These are phyloP conservation scores for Nicotiana noctiflora DNA, from an alignment of 257 asterid species.

Conservation along the genomic window DNA sequence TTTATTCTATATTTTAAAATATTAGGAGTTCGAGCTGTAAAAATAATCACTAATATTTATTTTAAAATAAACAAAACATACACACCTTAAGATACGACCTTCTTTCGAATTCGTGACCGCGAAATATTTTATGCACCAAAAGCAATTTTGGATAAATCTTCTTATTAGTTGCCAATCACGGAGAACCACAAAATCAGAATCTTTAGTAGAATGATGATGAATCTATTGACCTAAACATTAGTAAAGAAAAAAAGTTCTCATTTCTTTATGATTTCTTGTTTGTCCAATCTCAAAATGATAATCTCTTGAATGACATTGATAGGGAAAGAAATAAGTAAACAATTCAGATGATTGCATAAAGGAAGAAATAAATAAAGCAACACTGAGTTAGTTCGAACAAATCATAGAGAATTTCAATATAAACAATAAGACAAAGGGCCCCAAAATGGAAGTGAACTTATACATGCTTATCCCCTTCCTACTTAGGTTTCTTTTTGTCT, in stretches of 20 bases:
- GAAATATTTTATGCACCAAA: background rate
- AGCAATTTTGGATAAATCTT: conserved; percentile 49
- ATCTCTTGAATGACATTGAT: conserved; percentile 14
- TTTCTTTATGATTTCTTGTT: conserved; percentile 15
- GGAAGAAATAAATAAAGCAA: conserved; percentile 6
- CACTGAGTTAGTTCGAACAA: conserved; percentile 5
- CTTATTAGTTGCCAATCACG: conserved; percentile 53
- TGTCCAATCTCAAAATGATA: conserved; percentile 28
- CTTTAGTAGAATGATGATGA: conserved; percentile 59
- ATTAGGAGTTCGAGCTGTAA: background rate
- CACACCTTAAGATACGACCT: no score
- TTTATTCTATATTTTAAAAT: conserved; percentile 38
- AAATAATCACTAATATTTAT: rapidly evolving
- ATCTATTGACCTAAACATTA: conserved; percentile 30
- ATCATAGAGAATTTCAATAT: background rate
- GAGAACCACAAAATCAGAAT: conserved; percentile 77
- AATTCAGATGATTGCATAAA: conserved; percentile 9
- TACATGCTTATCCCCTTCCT: conserved; percentile 20
- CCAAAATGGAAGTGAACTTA: conserved; percentile 15
- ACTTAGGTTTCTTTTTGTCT: no score
- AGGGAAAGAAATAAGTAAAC: conserved; percentile 17
- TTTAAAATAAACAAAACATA: no score
- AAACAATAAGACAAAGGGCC: conserved; percentile 23
- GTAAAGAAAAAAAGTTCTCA: background rate
- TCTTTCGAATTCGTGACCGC: no score